phyloP scores from a whole-genome alignment of 192 early-diverging fungal species.

The Linnemannia elongata region DNA sequence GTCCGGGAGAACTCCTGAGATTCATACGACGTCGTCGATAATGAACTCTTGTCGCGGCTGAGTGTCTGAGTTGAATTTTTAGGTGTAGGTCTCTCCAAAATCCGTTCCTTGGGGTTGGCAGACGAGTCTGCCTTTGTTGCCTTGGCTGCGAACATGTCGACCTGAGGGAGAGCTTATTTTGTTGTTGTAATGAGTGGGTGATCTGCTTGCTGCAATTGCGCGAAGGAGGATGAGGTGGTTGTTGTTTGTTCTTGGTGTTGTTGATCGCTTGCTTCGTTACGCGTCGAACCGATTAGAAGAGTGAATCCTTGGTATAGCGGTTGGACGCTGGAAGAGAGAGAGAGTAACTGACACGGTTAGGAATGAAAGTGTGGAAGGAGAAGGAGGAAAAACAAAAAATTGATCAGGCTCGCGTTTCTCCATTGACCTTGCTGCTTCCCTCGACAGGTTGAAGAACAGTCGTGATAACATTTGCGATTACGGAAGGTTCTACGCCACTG shows the following conservation, averaged over 20 bases:
- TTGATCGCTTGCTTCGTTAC: background rate
- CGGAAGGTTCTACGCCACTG: conserved; percentile 37
- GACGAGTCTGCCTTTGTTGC: conserved; percentile 23
- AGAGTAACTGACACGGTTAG: background rate
- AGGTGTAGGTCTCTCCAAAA: background rate
- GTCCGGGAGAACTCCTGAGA: conserved; percentile 25
- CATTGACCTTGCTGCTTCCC: background rate
- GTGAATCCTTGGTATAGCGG: background rate
- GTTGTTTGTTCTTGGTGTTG: conserved; percentile 3
- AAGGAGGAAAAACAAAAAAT: background rate
- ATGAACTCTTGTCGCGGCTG: background rate
- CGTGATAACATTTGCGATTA: conserved; percentile 1
- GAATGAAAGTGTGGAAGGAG: background rate
- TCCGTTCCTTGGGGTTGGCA: background rate
- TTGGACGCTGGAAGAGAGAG: background rate
- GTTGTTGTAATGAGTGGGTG: background rate
- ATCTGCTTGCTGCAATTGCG: background rate
- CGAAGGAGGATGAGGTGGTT: background rate
- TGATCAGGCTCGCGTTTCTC: background rate
- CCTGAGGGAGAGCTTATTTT: background rate
- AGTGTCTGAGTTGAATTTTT: background rate
- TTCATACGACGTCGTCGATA: background rate
- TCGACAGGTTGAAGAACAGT: background rate
- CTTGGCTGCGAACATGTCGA: conserved; percentile 46
- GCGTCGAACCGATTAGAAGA: background rate